Evolutionary conservation across 176 grass and related monocot species (phyloP), one percentile per base, ranked within the genome.

Genomic region (Musa acuminata): DNA sequence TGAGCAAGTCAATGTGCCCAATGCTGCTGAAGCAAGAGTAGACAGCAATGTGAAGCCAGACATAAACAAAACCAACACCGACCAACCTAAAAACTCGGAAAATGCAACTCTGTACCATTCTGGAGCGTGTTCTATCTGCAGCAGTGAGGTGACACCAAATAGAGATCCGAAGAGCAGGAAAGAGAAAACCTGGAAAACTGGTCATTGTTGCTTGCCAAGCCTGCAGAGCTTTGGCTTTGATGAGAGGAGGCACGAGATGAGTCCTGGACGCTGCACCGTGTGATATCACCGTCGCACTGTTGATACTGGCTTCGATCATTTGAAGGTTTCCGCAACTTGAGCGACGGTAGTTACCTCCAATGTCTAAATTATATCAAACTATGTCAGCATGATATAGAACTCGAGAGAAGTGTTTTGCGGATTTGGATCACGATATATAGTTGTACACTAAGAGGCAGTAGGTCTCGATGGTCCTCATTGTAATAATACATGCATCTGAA

Each of bases 161-260:
- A 75, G 59, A 23, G 85, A 80, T 16, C 70, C 53, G 53, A 89
- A 80, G 81, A 88, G 0, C 53, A 78, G 72, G 60, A 91, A 88
- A 53, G 80, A 89, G 52, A 84, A 74, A 77, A 53, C 87, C 7
- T 85, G 84, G 86, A 91, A 82, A 73, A 74, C 67, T 0, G 75
- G 72, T 24, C 78, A 21, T 60, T 99, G 95, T 80, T 99, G 95
- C 80, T 68, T 99, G 49, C 95, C 88, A 0, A 81, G 26, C 63
- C 86, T 94, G 67, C 75, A 90, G 55, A 84, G 16, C 64, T 74
- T 89, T 59, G 55, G 74, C 19, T 64, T 93, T 24, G 94, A 90
- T 2, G 85, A 86, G 79, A 79, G 84, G 68, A 82, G 78, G 55
- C 83, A 90, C 63, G 89, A 94, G 75, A 81, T 81, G 13, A 81